Evolutionary conservation across 2,329 filamentous ascomycete genomes (phyloP).

Genomic region (Plenodomus lindquistii): DNA sequence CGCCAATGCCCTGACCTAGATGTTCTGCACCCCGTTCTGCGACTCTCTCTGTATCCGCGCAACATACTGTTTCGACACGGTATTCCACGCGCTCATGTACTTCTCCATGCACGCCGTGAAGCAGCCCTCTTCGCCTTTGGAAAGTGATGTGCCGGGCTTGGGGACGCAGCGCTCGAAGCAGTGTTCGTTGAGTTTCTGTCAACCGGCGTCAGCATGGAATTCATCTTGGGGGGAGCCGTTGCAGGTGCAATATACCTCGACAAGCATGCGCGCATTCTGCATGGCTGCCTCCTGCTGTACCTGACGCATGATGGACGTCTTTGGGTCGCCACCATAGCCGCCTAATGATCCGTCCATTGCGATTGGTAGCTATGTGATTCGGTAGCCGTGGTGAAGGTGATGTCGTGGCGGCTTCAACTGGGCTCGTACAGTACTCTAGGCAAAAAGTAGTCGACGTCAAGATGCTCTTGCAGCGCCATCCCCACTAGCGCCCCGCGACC

Average conservation of each 20-base stretch:
- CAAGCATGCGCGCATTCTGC: constrained; percentile 55
- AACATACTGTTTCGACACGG: constrained; percentile 55
- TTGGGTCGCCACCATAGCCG: constrained; percentile 46
- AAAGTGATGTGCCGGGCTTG: constrained; percentile 55
- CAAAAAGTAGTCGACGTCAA: constrained; percentile 40
- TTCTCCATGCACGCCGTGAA: constrained; percentile 60
- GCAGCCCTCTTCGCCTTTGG: constrained; percentile 54
- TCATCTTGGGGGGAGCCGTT: neutral
- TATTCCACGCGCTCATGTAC: constrained; percentile 59
- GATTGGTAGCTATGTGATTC: constrained; percentile 1
- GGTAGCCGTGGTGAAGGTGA: constrained; percentile 2
- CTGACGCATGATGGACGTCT: constrained; percentile 56
- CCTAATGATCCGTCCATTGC: constrained; percentile 41
- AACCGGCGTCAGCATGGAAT: neutral
- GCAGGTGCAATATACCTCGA: constrained; percentile 38
- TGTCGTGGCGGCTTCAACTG: neutral
- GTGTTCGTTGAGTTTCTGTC: constrained; percentile 57
- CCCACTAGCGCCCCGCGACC: constrained; percentile 15
- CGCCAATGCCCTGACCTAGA: constrained; percentile 1
- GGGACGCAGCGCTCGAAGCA: constrained; percentile 61
- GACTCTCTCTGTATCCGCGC: constrained; percentile 52
- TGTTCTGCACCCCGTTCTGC: constrained; percentile 9
- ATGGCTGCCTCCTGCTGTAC: constrained; percentile 58
- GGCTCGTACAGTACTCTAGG: too few relatives aligned
- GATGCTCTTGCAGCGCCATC: constrained; percentile 16